Evolutionary conservation across 345 rosid species (phyloP), one percentile per base, ranked within the genome.

Genomic region (Rhizophora apiculata): DNA sequence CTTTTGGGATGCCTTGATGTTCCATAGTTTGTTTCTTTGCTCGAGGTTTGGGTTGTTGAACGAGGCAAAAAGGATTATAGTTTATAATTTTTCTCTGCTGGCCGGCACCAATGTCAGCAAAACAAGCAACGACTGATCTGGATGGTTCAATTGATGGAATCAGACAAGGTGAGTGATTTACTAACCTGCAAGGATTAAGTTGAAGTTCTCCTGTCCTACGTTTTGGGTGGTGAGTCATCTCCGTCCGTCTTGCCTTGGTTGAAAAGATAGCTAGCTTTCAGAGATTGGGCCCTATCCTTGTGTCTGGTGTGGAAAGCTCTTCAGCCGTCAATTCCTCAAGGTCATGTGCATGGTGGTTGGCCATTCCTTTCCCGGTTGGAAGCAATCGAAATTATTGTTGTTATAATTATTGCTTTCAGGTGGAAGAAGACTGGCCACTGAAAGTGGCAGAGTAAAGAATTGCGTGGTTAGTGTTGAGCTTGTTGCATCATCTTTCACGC

Each of bases 11-110:
- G 59, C 59, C 22, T 21, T 64, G 39, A 46, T 64, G 71, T 59
- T 43, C 72, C 75, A 32, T 20, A 18, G 19, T 60, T 72, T 69
- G 72, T 62, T 64, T 53, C 62, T 15, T 58, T 22, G 60, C 60
- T 9, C 21, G 10, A 8, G 29, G 30, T 9, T 43, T 43, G 49
- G 49, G 49, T 43, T 13, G 49, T 43, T 3, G 18, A 13, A 13
- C 3, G 3, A 43, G 2, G 4, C 18, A 13, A 43, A 43, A 43
- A 13, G 18, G 18, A 15, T 43, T 43, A 3, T 43, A 15, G 19
- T 43, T 13, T 43, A 13, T 13, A 43, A 55, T 22, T 13, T 22
- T 22, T 22, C 16, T 27, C 27, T 2, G 30, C 60, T 55, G 18
- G 59, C 29, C 59, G 5, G 59, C 59, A 55, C 30, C 30, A 55